phyloP scores from a whole-genome alignment of 257 asterid genomes.

The Voacanga thouarsii region DNA sequence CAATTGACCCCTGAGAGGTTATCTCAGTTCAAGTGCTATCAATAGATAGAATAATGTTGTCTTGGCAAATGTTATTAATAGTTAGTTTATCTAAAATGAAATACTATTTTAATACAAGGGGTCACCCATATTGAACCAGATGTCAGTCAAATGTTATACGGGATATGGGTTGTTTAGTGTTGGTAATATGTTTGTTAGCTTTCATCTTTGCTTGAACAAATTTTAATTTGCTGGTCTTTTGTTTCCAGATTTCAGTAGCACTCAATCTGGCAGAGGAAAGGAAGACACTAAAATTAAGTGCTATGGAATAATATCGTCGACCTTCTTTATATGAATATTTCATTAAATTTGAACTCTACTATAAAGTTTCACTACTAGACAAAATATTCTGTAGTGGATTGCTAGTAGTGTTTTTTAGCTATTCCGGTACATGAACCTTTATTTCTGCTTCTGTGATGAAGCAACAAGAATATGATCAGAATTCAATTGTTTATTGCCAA shows the following conservation, averaged over 20 bases:
- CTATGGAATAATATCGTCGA: constrained; percentile 19
- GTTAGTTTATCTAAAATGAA: not conserved
- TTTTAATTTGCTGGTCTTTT: not conserved
- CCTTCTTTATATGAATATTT: constrained; percentile 2
- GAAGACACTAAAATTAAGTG: constrained; percentile 60
- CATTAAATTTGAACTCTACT: not conserved
- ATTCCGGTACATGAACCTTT: not conserved
- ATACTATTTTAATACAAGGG: not conserved
- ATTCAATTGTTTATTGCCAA: too few species aligned
- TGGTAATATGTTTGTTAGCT: not conserved
- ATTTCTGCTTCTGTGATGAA: not conserved
- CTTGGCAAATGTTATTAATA: not conserved
- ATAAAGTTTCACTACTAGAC: too few species aligned
- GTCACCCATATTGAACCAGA: not conserved
- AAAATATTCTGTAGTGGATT: too few species aligned
- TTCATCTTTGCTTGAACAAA: not conserved
- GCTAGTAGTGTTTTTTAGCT: too few species aligned
- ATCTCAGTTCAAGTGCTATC: not conserved
- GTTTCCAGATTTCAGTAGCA: constrained; percentile 56
- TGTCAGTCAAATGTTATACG: not conserved
- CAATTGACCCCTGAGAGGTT: not conserved
- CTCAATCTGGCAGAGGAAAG: constrained; percentile 67
- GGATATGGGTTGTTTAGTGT: not conserved
- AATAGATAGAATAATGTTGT: not conserved
- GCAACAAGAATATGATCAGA: too few species aligned